These are phyloP conservation scores for Kwoniella heveanensis DNA, from an alignment of 768 basidiomycete genomes.

Conservation along the genomic window DNA sequence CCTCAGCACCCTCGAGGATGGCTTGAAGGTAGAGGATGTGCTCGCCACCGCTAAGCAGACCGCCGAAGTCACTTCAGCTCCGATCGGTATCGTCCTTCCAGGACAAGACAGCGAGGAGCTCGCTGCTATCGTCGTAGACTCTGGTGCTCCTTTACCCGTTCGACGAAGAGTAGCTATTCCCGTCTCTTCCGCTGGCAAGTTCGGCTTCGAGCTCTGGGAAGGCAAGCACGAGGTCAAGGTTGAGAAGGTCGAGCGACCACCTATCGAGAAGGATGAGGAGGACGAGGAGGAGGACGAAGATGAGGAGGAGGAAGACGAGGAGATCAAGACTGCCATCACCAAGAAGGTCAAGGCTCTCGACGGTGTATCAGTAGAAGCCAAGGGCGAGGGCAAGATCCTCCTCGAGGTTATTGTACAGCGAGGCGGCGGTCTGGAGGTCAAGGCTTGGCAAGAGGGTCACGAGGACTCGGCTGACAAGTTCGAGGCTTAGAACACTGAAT, in stretches of 20 bases:
- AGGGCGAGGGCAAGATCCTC: constrained; percentile 33
- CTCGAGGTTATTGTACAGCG: constrained; percentile 50
- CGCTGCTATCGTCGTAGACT: constrained; percentile 39
- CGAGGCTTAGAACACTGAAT: constrained; percentile 28
- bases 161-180: constrained; percentile 57
- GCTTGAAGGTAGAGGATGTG: constrained; percentile 49
- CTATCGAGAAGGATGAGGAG: constrained; percentile 39
- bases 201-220: constrained; percentile 58
- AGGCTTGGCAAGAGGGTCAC: constrained; percentile 50
- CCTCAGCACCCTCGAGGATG: constrained; percentile 49
- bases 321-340: constrained; percentile 51
- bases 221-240: constrained; percentile 57
- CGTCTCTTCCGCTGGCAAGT: constrained; percentile 46
- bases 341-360: constrained; percentile 46
- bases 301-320: constrained; percentile 54
- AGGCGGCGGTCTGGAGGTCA: constrained; percentile 40
- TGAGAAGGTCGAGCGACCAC: constrained; percentile 47
- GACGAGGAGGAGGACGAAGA: constrained; percentile 37
- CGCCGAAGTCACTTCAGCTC: constrained; percentile 46
- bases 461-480: constrained; percentile 39
- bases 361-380: constrained; percentile 39
- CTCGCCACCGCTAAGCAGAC: constrained; percentile 42
- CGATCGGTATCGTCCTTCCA: constrained; percentile 58
- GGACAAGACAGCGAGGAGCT: constrained; percentile 44
- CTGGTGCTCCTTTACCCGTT: constrained; percentile 56